Base-by-base conservation (phyloP, 2,329 filamentous ascomycete species). In the Xylariaceae sp. region DNA sequence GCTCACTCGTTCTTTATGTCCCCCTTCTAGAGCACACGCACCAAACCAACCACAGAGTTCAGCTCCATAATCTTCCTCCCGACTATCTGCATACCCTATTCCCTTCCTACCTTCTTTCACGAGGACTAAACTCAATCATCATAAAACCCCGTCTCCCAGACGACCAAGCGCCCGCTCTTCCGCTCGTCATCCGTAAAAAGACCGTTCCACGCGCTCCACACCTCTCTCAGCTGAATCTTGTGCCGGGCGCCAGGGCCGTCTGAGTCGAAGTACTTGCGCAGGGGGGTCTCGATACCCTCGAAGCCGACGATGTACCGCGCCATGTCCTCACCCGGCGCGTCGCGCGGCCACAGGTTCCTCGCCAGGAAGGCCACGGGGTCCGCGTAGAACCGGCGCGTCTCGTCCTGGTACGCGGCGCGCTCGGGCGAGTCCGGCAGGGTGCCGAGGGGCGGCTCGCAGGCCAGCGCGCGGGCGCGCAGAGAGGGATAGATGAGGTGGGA, bases 341-440 rank as follows among this genome's bases (percentile, higher is more conserved):
- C 55, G 0, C 63, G 55, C 39, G 78, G 68, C 76, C 75, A 84
- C 20, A 90, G 66, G 75, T 83, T 73, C 37, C 70, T 61, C 52
- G 72, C 60, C 24, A 92, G 67, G 64, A 91, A 93, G 0, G 59
- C 60, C 26, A 60, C 69, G 5, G 87, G 83, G 56, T 88, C 72
- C 8, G 77, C 81, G 73, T 96, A 97, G 76, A 99, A 99, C 37
- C 87, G 81, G 69, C 96, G 92, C 6, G 92, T 92, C 76, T 99
- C 93, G 70, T 97, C 92, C 13, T 88, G 76, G 72, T 99, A 99
- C 2, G 67, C 67, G 1, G 75, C 77, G 35, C 92, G 84, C 67
- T 89, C 81, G 5, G 73, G 70, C 0, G 81, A 77, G 21, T 80
- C 77, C 0, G 92, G 79, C 2, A 69, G 69, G 0, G 83, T 83